Evolutionary conservation across 305 asterid genomes (phyloP), one percentile per base, ranked within the genome.

Genomic region (Fraxinus ornus): DNA sequence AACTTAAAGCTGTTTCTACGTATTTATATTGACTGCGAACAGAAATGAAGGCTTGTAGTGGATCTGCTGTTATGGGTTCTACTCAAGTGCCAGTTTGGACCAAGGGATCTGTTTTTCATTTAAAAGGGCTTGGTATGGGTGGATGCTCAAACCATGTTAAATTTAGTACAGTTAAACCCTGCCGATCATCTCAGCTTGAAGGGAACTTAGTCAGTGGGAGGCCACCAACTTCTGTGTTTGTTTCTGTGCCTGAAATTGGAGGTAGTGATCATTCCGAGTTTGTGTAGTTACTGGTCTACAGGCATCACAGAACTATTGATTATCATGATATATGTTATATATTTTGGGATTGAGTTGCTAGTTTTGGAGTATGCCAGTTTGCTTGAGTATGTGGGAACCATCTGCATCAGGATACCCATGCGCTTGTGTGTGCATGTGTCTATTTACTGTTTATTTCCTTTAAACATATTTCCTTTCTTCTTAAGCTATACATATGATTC

Each of bases 171-270:
- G n/a, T 90, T 39, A 90, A 85, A 85, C 91, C 92, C 47, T 86
- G 94, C 76, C 79, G 86, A 82, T 83, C 91, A 0, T 89, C 97
- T 81, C 89, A 81, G 39, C 81, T 92, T 62, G 93, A 93, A 83
- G 93, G 90, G 78, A 90, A 90, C 88, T 80, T 93, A 80, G 92
- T 87, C 86, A 87, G 97, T 1, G 97, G 93, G 86, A 92, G 86
- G 86, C 88, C 90, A 32, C 89, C 91, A 4, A 78, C 94, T 80
- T 89, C 97, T 15, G 89, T 84, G 32, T 85, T 95, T 78, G 93
- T 89, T 75, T 86, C 91, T 5, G 76, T 85, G 17, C 90, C 90
- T 39, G 93, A 90, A 79, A 88, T 83, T 13, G 86, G 83, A 89
- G 96, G 94, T 92, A 88, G 3, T 76, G 33, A 26, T 28, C 15